Percentiles rank a stretch among this genome's conserved stretches.
Conservation (phyloP, 805 yeast genomes). For the Saturnispora mendoncae region DNA sequence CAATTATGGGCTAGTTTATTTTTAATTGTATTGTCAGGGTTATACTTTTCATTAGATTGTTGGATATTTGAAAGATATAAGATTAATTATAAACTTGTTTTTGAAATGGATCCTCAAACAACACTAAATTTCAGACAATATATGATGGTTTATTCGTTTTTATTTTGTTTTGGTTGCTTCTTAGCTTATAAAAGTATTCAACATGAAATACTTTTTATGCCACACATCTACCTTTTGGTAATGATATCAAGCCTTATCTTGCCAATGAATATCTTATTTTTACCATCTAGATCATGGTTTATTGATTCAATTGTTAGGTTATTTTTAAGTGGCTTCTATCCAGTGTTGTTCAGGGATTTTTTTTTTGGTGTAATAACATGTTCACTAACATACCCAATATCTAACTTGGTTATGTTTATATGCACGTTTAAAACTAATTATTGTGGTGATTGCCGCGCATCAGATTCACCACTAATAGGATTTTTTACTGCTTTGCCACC, state of each 20-base stretch:
- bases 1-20: conserved; percentile 94
- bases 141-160: conserved; percentile 51
- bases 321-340: conserved; percentile 73
- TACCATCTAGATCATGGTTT: conserved; percentile 68
- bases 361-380: conserved; percentile 86
- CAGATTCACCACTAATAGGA: conserved; percentile 68
- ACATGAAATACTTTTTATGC: conserved; percentile 66
- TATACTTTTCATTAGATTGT: conserved; percentile 62
- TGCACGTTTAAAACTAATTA: conserved; percentile 68
- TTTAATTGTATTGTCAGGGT: conserved; percentile 47
- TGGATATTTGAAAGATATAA: conserved; percentile 62
- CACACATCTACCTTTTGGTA: conserved; percentile 62
- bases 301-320: conserved; percentile 63
- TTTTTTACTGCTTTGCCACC: conserved; percentile 77
- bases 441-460: conserved; percentile 60
- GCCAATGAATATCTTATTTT: conserved; percentile 51
- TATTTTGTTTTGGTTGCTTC: conserved; percentile 47
- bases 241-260: conserved; percentile 41
- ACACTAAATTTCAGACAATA: conserved; percentile 60
- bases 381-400: conserved; percentile 78
- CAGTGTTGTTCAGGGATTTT: conserved; percentile 93
- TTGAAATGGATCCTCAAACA: conserved; percentile 69
- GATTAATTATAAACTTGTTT: conserved; percentile 84
- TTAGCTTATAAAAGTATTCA: conserved; percentile 68
- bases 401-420: conserved; percentile 75